Conservation (phyloP, 139 green algal genomes). For the Haematococcus lacustris region DNA sequence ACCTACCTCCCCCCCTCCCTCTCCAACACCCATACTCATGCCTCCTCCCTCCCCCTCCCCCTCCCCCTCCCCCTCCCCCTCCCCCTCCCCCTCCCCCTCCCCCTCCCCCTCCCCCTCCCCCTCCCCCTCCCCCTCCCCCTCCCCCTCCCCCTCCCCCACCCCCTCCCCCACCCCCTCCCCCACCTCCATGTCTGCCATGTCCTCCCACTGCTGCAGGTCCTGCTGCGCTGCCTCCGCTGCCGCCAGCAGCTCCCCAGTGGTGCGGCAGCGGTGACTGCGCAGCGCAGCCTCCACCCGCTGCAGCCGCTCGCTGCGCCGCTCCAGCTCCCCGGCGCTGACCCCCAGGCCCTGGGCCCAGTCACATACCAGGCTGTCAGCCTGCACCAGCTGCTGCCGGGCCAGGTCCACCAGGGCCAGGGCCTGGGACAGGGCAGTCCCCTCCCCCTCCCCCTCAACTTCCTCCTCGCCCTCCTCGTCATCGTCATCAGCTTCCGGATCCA, state of each 20-base stretch:
- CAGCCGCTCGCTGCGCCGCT: constrained; percentile 1
- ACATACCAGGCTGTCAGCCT: constrained; percentile 11
- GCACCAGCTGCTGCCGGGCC: constrained; percentile 21
- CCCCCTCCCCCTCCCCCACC: too few relatives aligned
- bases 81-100: too few relatives aligned
- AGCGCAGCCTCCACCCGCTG: constrained; percentile 30
- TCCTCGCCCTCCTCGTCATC: constrained; percentile 1
- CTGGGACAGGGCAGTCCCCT: too few relatives aligned
- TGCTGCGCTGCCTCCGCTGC: constrained; percentile 14
- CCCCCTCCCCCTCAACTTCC: constrained; percentile 1
- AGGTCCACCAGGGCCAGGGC: too few relatives aligned
- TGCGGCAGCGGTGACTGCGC: constrained; percentile 28
- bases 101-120: too few relatives aligned
- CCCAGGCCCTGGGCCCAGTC: neutral
- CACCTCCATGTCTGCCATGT: constrained; percentile 17
- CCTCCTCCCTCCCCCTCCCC: too few relatives aligned
- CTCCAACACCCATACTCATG: too few relatives aligned
- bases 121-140: too few relatives aligned
- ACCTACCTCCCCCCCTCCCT: too few relatives aligned
- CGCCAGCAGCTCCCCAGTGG: constrained; percentile 46
- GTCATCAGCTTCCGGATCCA: too few relatives aligned
- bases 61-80: too few relatives aligned
- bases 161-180: too few relatives aligned
- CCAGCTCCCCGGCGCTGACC: constrained; percentile 2
- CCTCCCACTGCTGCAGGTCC: constrained; percentile 25